These are phyloP conservation scores for Trichocladium uniseriatum DNA, from an alignment of 495 filamentous ascomycete genomes.

Conservation along the genomic window DNA sequence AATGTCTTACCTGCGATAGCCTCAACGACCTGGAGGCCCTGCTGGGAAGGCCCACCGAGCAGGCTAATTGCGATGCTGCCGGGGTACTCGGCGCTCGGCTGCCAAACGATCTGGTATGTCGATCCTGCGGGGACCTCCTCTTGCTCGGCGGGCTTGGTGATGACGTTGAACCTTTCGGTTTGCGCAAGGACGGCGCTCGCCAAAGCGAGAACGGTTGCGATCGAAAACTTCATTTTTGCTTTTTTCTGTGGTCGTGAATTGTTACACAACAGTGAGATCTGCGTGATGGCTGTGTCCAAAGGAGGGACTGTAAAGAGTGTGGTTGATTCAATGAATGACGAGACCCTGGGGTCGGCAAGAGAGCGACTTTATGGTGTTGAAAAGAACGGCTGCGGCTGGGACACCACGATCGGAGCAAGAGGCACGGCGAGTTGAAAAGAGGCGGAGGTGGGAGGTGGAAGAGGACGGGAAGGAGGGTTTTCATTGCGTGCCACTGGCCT, in stretches of 20 bases:
- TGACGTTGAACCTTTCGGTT: constrained; percentile 32
- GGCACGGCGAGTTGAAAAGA: not conserved
- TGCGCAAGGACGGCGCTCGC: constrained; percentile 35
- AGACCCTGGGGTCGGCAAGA: not conserved
- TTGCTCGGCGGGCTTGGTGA: constrained; percentile 27
- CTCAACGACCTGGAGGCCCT: constrained; percentile 20
- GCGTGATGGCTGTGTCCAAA: not conserved
- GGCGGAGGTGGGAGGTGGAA: not conserved
- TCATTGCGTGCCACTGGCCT: not conserved
- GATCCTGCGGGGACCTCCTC: constrained; percentile 32
- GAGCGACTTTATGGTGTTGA: constrained; percentile 4
- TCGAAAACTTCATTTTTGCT: constrained; percentile 37
- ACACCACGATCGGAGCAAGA: not conserved
- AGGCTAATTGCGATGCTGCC: constrained; percentile 33
- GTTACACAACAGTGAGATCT: not conserved
- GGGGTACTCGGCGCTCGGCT: constrained; percentile 19
- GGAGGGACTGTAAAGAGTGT: not conserved
- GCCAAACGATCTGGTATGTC: constrained; percentile 29
- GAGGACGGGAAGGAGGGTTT: not conserved
- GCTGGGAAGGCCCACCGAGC: constrained; percentile 28
- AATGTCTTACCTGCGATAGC: constrained; percentile 31
- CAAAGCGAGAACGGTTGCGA: constrained; percentile 36
- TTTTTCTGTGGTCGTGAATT: not conserved
- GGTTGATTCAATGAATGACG: not conserved
- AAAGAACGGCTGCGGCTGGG: constrained; percentile 8